Conservation (phyloP, 108 stramenopile genomes). For the Schizochytrium sp. region DNA sequence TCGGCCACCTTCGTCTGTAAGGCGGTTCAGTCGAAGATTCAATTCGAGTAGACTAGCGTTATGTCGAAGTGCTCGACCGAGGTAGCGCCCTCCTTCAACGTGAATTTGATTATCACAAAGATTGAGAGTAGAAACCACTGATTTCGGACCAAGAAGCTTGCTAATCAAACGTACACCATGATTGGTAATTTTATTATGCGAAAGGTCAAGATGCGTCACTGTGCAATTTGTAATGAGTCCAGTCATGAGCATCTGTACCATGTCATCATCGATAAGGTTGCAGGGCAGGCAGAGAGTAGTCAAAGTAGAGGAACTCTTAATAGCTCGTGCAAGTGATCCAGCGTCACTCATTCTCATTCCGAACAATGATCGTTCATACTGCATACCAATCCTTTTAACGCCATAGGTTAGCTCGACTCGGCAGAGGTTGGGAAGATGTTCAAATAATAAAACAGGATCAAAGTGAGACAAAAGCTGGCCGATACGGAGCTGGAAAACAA, state of each 20-base stretch:
- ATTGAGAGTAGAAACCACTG: conserved; percentile 74
- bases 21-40: conserved; percentile 78
- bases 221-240: conserved; percentile 76
- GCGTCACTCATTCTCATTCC: conserved; percentile 83
- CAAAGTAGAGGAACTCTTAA: conserved; percentile 68
- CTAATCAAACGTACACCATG: conserved; percentile 75
- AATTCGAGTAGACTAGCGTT: conserved; percentile 73
- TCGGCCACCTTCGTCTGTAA: conserved; percentile 77
- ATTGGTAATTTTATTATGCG: conserved; percentile 81
- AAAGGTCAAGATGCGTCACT: conserved; percentile 78
- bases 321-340: conserved; percentile 68
- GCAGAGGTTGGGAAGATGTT: conserved; percentile 72
- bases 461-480: conserved; percentile 72
- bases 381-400: conserved; percentile 75
- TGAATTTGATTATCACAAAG: conserved; percentile 79
- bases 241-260: conserved; percentile 80
- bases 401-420: conserved; percentile 72
- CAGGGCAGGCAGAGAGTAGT: conserved; percentile 68
- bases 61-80: conserved; percentile 73
- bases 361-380: conserved; percentile 78
- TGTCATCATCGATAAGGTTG: conserved; percentile 80
- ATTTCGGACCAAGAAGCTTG: conserved; percentile 72
- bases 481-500: conserved; percentile 71
- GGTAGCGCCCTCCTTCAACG: conserved; percentile 75
- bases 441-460: conserved; percentile 67